Evolutionary conservation across 2,329 filamentous ascomycete species (phyloP).

Genomic region (Paraphoma sp.): DNA sequence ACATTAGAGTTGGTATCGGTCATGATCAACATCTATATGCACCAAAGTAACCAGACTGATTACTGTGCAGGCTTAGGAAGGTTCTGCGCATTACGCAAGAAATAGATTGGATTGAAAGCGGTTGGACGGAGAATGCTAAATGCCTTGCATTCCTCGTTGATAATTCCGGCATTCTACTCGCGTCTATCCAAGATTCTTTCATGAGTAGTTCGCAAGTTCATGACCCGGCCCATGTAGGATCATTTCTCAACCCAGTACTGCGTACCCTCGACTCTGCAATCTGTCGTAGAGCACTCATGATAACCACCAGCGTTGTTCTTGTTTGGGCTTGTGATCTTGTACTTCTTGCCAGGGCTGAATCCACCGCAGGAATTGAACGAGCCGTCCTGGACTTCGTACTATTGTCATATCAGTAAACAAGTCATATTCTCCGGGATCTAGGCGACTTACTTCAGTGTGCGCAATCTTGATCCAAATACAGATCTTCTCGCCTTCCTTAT

Average conservation of each 20-base stretch:
- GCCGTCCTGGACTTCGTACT: neutral
- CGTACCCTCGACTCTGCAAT: neutral
- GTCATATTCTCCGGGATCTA: neutral
- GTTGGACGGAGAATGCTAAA: too few relatives aligned
- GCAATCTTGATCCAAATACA: neutral
- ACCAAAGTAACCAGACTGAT: too few relatives aligned
- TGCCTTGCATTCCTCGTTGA: too few relatives aligned
- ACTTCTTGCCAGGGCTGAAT: neutral
- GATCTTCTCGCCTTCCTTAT: neutral
- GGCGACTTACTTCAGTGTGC: neutral
- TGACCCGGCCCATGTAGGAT: neutral
- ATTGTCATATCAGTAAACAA: neutral
- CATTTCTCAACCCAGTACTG: neutral
- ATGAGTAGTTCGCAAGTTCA: too few relatives aligned
- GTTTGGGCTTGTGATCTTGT: neutral
- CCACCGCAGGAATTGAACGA: neutral
- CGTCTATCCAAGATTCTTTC: too few relatives aligned
- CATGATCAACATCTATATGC: too few relatives aligned
- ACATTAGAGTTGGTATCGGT: too few relatives aligned
- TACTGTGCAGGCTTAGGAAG: too few relatives aligned
- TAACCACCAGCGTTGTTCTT: neutral
- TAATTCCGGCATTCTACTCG: too few relatives aligned
- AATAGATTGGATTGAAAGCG: too few relatives aligned
- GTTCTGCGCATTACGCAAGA: too few relatives aligned
- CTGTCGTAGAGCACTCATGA: neutral